A percentile compares a stretch with the other conserved stretches of the same genome.
Evolutionary conservation across 1,284 basidiomycete species (phyloP).

Genomic region (Sanghuangporus baumii): DNA sequence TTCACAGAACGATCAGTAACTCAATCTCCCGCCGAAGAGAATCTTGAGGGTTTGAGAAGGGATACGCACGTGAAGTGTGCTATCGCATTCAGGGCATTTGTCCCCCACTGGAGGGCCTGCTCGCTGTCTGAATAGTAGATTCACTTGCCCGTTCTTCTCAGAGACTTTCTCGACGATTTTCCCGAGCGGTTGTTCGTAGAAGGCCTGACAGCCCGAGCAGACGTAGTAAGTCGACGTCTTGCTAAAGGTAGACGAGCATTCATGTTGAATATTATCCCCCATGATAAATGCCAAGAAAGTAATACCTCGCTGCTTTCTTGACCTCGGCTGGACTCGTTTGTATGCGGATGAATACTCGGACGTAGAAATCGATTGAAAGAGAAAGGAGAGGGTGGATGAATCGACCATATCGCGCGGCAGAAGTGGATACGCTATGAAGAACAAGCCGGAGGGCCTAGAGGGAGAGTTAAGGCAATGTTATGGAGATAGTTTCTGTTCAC

Average conservation of each 20-base stretch:
- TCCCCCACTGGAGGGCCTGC: slow-evolving; percentile 64
- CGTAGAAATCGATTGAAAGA: slow-evolving; percentile 97
- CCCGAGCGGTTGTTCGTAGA: slow-evolving; percentile 77
- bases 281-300: slow-evolving; percentile 8
- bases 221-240: slow-evolving; percentile 81
- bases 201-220: slow-evolving; percentile 78
- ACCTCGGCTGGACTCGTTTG: slow-evolving; percentile 78
- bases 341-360: slow-evolving; percentile 87
- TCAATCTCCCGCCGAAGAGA: neutral
- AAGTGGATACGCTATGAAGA: slow-evolving; percentile 77
- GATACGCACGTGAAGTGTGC: slow-evolving; percentile 56
- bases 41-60: neutral
- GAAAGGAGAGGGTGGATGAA: slow-evolving; percentile 90
- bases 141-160: slow-evolving; percentile 48
- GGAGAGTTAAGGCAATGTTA: neutral
- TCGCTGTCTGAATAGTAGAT: slow-evolving; percentile 66
- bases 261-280: slow-evolving; percentile 4
- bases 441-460: slow-evolving; percentile 82
- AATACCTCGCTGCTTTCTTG: slow-evolving; percentile 76
- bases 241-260: slow-evolving; percentile 34
- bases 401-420: slow-evolving; percentile 89
- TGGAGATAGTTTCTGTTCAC: slow-evolving; percentile 3
- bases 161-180: slow-evolving; percentile 53
- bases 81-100: slow-evolving; percentile 80
- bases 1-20: neutral